These are phyloP conservation scores for Beauveria rudraprayagi DNA, from an alignment of 2,329 filamentous ascomycete species.

Conservation along the genomic window DNA sequence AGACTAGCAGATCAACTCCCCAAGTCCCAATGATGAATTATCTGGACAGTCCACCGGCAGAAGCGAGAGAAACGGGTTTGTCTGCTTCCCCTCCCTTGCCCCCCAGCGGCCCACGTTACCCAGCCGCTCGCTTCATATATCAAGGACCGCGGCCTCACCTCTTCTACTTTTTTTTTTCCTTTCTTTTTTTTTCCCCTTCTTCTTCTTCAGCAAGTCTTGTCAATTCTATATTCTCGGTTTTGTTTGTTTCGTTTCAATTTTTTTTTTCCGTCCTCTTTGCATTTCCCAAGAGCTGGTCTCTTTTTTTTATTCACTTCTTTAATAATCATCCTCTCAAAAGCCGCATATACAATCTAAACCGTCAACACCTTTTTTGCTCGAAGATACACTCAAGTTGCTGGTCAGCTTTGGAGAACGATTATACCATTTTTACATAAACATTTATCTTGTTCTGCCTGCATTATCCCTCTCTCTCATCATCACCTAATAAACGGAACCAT, in stretches of 20 bases:
- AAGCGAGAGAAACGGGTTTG: not conserved
- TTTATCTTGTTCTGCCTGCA: constrained; percentile 12
- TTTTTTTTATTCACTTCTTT: constrained; percentile 25
- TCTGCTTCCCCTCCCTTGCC: not conserved
- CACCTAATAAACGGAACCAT: constrained; percentile 39
- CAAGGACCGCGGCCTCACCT: constrained; percentile 25
- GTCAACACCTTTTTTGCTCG: constrained; percentile 9
- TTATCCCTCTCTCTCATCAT: constrained; percentile 21
- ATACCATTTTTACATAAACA: constrained; percentile 20
- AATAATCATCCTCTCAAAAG: constrained; percentile 26
- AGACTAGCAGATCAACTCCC: not conserved
- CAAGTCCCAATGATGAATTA: too few relatives aligned
- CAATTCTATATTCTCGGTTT: constrained; percentile 32
- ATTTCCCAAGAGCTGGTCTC: constrained; percentile 48
- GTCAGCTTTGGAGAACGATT: constrained; percentile 30
- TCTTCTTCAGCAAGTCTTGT: constrained; percentile 45
- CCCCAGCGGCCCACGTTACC: not conserved
- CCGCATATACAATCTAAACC: constrained; percentile 9
- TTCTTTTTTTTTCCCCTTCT: constrained; percentile 33
- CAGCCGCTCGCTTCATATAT: constrained; percentile 5
- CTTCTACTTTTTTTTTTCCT: constrained; percentile 24
- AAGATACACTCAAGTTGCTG: constrained; percentile 27
- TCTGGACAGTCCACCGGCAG: too few relatives aligned
- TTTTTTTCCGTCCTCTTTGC: constrained; percentile 31
- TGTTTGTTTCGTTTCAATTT: constrained; percentile 24